Evolutionary conservation across 345 rosid species (phyloP).

Genomic region (Punica granatum): DNA sequence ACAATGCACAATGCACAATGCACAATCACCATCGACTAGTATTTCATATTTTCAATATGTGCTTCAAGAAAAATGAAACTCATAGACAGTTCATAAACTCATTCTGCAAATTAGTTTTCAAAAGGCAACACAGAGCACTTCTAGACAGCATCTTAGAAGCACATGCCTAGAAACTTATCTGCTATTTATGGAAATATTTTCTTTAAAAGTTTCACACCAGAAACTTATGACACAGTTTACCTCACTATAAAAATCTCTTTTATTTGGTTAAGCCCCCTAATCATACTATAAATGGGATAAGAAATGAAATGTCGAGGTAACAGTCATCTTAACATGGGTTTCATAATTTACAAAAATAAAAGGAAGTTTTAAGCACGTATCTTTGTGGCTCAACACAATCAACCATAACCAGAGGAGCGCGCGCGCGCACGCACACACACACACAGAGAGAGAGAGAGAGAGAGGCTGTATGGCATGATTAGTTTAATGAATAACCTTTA

Average conservation of each 20-base stretch:
- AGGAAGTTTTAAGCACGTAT: too few relatives aligned
- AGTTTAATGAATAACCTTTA: conserved; percentile 35
- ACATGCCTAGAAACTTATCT: not conserved
- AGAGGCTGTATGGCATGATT: not conserved
- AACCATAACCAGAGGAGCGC: too few relatives aligned
- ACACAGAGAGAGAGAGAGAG: too few relatives aligned
- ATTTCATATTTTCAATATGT: too few relatives aligned
- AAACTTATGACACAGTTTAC: not conserved
- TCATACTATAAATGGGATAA: not conserved
- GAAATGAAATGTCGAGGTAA: too few relatives aligned
- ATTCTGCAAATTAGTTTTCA: not conserved
- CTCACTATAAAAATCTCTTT: not conserved
- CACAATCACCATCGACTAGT: too few relatives aligned
- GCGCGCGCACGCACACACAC: too few relatives aligned
- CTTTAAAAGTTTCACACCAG: not conserved
- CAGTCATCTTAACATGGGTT: too few relatives aligned
- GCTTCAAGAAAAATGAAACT: not conserved
- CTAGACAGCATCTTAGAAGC: not conserved
- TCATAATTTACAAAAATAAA: too few relatives aligned
- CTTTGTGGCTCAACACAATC: not conserved
- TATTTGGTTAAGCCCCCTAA: not conserved
- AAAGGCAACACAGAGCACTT: not conserved
- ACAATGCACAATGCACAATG: too few relatives aligned
- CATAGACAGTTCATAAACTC: not conserved
- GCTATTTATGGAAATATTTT: not conserved